Conservation (phyloP, 1,284 basidiomycete genomes). For the Trichosporon sp. region DNA sequence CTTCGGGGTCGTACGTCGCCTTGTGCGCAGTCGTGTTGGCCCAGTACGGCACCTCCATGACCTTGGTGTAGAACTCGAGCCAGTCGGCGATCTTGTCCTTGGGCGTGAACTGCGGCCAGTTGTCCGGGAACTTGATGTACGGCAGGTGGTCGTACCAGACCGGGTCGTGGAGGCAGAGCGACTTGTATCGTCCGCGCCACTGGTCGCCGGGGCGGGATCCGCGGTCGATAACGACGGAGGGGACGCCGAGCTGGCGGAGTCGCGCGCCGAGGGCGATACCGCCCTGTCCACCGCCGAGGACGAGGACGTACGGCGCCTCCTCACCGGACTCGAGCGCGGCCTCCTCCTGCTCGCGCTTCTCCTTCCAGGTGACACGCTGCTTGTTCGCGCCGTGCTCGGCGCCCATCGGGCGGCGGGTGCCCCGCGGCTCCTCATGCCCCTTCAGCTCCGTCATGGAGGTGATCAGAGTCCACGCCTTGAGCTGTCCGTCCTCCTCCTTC, state of each 20-base stretch:
- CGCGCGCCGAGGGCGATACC: conserved; percentile 40
- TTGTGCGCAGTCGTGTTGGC: conserved; percentile 50
- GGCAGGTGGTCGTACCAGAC: conserved; percentile 51
- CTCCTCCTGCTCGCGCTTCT: conserved; percentile 31
- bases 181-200: conserved; percentile 54
- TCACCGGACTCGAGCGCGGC: conserved; percentile 5
- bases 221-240: conserved; percentile 44
- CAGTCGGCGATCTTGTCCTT: conserved; percentile 46
- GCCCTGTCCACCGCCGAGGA: conserved; percentile 26
- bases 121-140: conserved; percentile 48
- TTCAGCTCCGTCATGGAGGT: conserved; percentile 56
- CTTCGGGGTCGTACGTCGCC: conserved; percentile 47
- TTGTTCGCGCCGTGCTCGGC: conserved; percentile 18
- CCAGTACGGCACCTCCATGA: conserved; percentile 37
- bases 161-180: conserved; percentile 58
- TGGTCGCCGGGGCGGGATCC: conserved; percentile 44
- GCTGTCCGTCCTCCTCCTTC: conserved; percentile 51
- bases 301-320: conserved; percentile 27
- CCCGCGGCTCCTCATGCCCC: conserved; percentile 50
- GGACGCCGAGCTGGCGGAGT: conserved; percentile 44
- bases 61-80: conserved; percentile 34
- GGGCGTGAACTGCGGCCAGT: conserved; percentile 59
- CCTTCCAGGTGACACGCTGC: conserved; percentile 22
- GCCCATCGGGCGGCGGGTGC: conserved; percentile 17
- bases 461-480: conserved; percentile 56